Percentiles rank a stretch among this genome's conserved stretches.
These are phyloP conservation scores for Musa troglodytarum DNA, from an alignment of 176 grass and related monocot genomes.

Conservation along the genomic window DNA sequence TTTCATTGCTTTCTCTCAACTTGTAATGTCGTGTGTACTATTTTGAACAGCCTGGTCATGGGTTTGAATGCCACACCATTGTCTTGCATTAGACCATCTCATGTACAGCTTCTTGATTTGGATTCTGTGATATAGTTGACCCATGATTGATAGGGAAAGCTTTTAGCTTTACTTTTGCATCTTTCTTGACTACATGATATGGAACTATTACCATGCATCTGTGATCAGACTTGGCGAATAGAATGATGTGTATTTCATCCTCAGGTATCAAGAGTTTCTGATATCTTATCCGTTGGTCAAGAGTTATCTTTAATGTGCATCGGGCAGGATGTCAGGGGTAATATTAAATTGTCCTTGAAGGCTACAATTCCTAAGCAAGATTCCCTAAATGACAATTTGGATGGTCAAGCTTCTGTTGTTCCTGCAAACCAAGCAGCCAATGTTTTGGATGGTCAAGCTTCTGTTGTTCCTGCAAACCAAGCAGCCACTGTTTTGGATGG, in stretches of 20 bases:
- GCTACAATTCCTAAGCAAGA: slow-evolving; percentile 36
- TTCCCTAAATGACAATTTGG: slow-evolving; percentile 26
- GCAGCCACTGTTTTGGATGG: too few species aligned
- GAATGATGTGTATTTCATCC: slow-evolving; percentile 5
- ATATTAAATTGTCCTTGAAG: slow-evolving; percentile 89
- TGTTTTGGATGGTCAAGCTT: too few species aligned
- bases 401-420: background rate
- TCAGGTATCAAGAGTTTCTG: slow-evolving; percentile 78
- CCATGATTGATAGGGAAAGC: too few species aligned
- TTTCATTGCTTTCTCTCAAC: too few species aligned
- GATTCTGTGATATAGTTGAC: too few species aligned
- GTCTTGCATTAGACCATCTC: too few species aligned
- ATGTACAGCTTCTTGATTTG: too few species aligned
- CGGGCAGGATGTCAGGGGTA: slow-evolving; percentile 80
- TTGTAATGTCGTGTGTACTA: too few species aligned
- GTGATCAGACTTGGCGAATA: background rate
- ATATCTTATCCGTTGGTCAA: slow-evolving; percentile 80
- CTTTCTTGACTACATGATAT: background rate
- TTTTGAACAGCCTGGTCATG: too few species aligned
- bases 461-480: too few species aligned
- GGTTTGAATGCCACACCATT: too few species aligned
- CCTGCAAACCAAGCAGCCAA: too few species aligned
- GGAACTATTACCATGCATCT: background rate
- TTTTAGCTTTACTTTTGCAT: background rate
- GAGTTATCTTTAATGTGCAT: slow-evolving; percentile 71